phyloP scores from a whole-genome alignment of 129 eudicot species.

The Glebionis coronaria region DNA sequence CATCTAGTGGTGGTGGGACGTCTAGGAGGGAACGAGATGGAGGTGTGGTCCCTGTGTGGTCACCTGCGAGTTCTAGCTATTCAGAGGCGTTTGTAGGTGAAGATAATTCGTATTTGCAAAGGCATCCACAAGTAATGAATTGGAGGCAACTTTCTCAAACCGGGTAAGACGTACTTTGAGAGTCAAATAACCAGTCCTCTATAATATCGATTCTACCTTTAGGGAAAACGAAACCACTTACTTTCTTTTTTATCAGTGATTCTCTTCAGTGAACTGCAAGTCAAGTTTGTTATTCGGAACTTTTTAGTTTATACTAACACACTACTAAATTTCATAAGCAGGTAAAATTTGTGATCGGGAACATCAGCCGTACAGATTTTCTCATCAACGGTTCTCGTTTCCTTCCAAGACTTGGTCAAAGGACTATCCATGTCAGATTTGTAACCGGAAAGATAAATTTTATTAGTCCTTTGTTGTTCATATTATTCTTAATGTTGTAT shows the following conservation, averaged over 20 bases:
- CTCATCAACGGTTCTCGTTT: constrained; percentile 10
- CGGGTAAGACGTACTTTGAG: constrained; percentile 43
- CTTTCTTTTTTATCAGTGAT: too few species aligned
- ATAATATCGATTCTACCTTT: too few species aligned
- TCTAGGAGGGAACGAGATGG: constrained; percentile 73
- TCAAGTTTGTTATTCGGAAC: not conserved
- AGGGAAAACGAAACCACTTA: too few species aligned
- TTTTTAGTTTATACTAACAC: not conserved
- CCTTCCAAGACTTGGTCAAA: constrained; percentile 2
- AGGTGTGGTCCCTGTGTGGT: constrained; percentile 92
- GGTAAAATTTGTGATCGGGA: constrained; percentile 17
- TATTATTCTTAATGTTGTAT: constrained; percentile 48
- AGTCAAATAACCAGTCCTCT: too few species aligned
- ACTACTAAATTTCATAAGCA: constrained; percentile 6
- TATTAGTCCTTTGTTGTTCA: constrained; percentile 29
- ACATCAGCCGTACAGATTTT: constrained; percentile 21
- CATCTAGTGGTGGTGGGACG: constrained; percentile 45
- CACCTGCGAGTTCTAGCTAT: constrained; percentile 63
- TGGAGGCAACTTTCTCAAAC: constrained; percentile 93
- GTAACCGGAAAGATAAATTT: constrained; percentile 27
- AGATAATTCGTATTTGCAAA: constrained; percentile 75
- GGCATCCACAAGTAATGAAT: constrained; percentile 66
- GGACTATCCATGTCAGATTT: constrained; percentile 17
- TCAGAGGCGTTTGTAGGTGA: constrained; percentile 60
- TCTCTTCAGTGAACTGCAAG: too few species aligned